Conservation (phyloP, 2,329 filamentous ascomycete species). For the Fusarium sp. region DNA sequence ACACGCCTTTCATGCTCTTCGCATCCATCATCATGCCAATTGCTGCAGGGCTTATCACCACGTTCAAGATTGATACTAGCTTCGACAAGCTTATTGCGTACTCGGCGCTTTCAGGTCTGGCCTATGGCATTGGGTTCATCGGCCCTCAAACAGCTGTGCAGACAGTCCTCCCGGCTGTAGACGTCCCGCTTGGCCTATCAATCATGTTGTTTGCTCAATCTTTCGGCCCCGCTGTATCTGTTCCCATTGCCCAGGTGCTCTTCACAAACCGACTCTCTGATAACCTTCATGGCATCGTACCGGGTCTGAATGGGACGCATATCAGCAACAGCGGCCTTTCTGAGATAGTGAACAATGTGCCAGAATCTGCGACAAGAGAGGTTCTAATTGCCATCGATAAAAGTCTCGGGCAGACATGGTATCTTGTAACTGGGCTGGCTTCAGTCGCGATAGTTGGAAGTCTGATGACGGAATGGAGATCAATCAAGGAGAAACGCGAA, state of each 20-base stretch:
- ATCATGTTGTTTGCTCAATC: slow-evolving; percentile 33
- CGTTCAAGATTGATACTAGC: slow-evolving; percentile 6
- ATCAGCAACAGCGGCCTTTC: slow-evolving; percentile 1
- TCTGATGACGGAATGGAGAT: slow-evolving; percentile 18
- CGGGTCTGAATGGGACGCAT: background rate
- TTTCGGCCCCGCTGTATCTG: slow-evolving; percentile 25
- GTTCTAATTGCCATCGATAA: background rate
- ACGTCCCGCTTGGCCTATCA: slow-evolving; percentile 34
- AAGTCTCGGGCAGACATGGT: slow-evolving; percentile 18
- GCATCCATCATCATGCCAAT: slow-evolving; percentile 17
- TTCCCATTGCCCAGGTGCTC: slow-evolving; percentile 27
- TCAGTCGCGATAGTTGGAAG: slow-evolving; percentile 14
- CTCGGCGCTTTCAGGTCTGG: slow-evolving; percentile 4
- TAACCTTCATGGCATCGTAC: slow-evolving; percentile 6
- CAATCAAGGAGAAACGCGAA: slow-evolving; percentile 5
- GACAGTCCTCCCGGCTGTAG: background rate
- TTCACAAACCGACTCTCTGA: slow-evolving; percentile 24
- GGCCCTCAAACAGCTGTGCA: slow-evolving; percentile 22
- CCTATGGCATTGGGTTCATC: slow-evolving; percentile 20
- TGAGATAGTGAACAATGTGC: background rate
- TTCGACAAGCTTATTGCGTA: slow-evolving; percentile 2
- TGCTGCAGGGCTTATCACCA: slow-evolving; percentile 3
- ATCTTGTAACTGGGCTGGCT: slow-evolving; percentile 12
- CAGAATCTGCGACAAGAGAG: background rate
- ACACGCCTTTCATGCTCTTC: slow-evolving; percentile 21